Base-by-base conservation (phyloP, 306 rosid species). In the Cajanus cajan region DNA sequence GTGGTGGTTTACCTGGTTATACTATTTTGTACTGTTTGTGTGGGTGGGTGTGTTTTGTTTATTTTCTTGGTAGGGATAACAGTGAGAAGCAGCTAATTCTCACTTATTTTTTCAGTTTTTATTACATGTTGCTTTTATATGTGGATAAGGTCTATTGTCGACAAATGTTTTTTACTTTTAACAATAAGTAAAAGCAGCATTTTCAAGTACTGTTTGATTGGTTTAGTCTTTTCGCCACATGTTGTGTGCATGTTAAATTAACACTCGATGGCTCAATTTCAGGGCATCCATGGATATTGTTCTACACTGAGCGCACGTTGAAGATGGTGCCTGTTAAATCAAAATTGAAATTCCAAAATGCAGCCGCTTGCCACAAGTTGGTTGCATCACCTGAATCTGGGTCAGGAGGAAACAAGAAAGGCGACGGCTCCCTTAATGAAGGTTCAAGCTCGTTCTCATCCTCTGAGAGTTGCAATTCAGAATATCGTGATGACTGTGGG, bases 221-320 rank as follows among this genome's bases (percentile, higher is more conserved):
- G 16, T 66, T 21, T 31, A 19, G n/a, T 66, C 11, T 8, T 16
- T 28, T 25, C 19, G n/a, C 37, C 8, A 14, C 16, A 19, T 5
- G 11, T 40, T 19, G 47, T 66, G 52, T 40, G 36, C 36, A 66
- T 19, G 16, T 66, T 64, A 66, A 66, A 66, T 40, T 66, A 43
- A 68, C 73, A 22, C 11, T 43, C 8, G 0, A 16, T 48, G 47
- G 45, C 22, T 82, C 43, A 59, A 45, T 47, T 75, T 78, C 91
- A 90, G 94, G 92, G 64, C 94, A 91, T 82, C 92, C 97, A n/a
- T 91, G 97, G 97, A 75, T 89, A 74, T 76, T 86, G 78, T 91
- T 91, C 70, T 88, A 91, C 76, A 91, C 94, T 0, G 88, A 81
- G 37, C 86, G 85, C 22, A 88, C 90, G 5, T 59, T 81, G 2